Evolutionary conservation across 2,329 filamentous ascomycete species (phyloP).

Genomic region (Chaetomiaceae sp.): DNA sequence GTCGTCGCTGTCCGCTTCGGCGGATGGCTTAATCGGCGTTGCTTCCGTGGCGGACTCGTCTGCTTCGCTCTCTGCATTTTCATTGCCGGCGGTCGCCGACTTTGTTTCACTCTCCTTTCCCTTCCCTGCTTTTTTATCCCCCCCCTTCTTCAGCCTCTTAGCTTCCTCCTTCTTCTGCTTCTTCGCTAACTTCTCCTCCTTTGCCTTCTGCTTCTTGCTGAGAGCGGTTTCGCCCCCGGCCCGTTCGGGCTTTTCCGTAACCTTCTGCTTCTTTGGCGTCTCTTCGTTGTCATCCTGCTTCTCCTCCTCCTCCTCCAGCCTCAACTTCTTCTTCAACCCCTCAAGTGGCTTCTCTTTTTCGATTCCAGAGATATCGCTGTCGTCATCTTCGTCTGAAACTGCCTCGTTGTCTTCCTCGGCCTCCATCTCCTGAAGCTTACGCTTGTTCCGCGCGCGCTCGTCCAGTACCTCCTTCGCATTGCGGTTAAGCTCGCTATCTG

Average conservation of each 20-base stretch:
- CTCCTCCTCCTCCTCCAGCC: constrained; percentile 33
- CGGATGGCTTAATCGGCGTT: constrained; percentile 20
- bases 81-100: no score
- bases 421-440: constrained; percentile 66
- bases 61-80: constrained; percentile 6
- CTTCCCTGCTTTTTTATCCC: constrained; percentile 27
- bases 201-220: constrained; percentile 34
- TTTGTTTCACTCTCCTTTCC: constrained; percentile 45
- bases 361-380: constrained; percentile 46
- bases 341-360: constrained; percentile 60
- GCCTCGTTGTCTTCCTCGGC: constrained; percentile 44
- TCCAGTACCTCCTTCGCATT: constrained; percentile 92
- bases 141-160: constrained; percentile 26
- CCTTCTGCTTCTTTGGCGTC: constrained; percentile 55
- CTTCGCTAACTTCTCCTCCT: constrained; percentile 46
- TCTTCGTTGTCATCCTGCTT: constrained; percentile 46
- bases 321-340: constrained; percentile 51
- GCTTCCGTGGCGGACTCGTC: constrained; percentile 11
- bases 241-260: constrained; percentile 26
- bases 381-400: constrained; percentile 42
- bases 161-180: constrained; percentile 44
- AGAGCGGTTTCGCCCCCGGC: constrained; percentile 17
- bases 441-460: constrained; percentile 70
- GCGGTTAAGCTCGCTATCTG: constrained; percentile 72
- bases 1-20: constrained; percentile 31